Evolutionary conservation across 2,329 filamentous ascomycete genomes (phyloP).

Genomic region (Shiraia sp.): DNA sequence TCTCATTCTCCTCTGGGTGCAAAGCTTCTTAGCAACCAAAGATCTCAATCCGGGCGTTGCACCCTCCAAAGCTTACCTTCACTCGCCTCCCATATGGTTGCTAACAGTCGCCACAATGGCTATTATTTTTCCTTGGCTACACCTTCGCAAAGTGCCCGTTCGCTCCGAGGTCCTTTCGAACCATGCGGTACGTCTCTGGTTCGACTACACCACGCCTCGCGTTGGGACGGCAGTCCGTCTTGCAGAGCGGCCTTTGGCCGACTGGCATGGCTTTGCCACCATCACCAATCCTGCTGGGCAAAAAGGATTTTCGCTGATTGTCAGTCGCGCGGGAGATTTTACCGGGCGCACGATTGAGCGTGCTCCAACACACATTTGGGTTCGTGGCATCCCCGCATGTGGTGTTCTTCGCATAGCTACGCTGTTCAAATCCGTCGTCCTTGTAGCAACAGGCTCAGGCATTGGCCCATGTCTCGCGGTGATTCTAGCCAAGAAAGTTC

Average conservation of each 20-base stretch:
- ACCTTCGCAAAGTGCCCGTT: conserved; percentile 70
- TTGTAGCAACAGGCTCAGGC: conserved; percentile 45
- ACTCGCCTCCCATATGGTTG: conserved; percentile 65
- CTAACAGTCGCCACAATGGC: conserved; percentile 67
- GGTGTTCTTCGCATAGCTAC: conserved; percentile 43
- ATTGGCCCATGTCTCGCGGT: conserved; percentile 54
- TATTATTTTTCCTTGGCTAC: conserved; percentile 74
- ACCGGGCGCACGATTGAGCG: conserved; percentile 39
- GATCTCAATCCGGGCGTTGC: conserved; percentile 23
- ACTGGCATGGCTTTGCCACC: conserved; percentile 47
- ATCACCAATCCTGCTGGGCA: conserved; percentile 37
- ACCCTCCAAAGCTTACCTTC: conserved; percentile 27
- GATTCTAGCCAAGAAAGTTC: conserved; percentile 52
- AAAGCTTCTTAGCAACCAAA: conserved; percentile 29
- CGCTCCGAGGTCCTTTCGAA: conserved; percentile 70
- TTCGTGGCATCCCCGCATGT: conserved; percentile 42
- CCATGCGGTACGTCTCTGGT: conserved; percentile 73
- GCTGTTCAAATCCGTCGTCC: conserved; percentile 41
- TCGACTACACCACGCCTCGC: conserved; percentile 38
- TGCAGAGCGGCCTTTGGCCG: conserved; percentile 37
- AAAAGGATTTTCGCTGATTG: conserved; percentile 40
- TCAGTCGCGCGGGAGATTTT: conserved; percentile 46
- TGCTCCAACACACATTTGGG: conserved; percentile 40
- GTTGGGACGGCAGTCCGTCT: conserved; percentile 39
- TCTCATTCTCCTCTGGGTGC: conserved; percentile 42